Evolutionary conservation across 352 stramenopile species (phyloP).

Genomic region (Globisporangium spinosum): DNA sequence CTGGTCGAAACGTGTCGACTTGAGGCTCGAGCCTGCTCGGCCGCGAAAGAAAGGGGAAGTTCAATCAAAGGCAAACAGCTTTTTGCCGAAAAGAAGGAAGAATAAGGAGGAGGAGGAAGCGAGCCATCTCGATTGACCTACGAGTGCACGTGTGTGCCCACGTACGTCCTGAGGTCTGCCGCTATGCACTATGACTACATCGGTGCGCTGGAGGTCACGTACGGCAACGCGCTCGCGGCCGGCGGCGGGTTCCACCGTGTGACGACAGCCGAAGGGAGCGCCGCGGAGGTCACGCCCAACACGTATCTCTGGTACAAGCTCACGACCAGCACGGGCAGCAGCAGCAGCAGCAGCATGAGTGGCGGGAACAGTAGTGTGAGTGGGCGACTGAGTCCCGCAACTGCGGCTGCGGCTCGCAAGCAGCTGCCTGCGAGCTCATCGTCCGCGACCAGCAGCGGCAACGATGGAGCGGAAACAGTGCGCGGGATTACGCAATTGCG

Average conservation of each 20-base stretch:
- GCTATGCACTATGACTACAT: slow-evolving; percentile 75
- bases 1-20: too few species aligned
- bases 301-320: slow-evolving; percentile 88
- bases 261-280: slow-evolving; percentile 64
- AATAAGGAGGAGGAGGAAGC: background rate
- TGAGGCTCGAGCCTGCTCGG: too few species aligned
- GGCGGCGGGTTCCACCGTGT: slow-evolving; percentile 82
- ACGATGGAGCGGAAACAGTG: background rate
- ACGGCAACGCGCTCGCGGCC: slow-evolving; percentile 78
- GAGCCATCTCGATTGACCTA: background rate
- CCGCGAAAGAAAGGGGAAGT: slow-evolving; percentile 1
- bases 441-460: slow-evolving; percentile 1
- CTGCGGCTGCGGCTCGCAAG: slow-evolving; percentile 6
- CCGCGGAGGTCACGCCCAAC: slow-evolving; percentile 71
- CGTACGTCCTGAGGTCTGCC: background rate
- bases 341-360: background rate
- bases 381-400: slow-evolving; percentile 3
- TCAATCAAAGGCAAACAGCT: background rate
- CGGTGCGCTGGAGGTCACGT: slow-evolving; percentile 75
- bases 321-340: slow-evolving; percentile 9
- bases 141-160: background rate
- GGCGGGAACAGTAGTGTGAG: background rate
- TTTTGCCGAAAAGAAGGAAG: background rate
- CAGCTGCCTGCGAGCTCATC: slow-evolving; percentile 4
- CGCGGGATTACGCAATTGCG: slow-evolving; percentile 54